A percentile compares a stretch with the other conserved stretches of the same genome.
These are phyloP conservation scores for Colletotrichum sidae DNA, from an alignment of 2,329 filamentous ascomycete species.

Conservation along the genomic window DNA sequence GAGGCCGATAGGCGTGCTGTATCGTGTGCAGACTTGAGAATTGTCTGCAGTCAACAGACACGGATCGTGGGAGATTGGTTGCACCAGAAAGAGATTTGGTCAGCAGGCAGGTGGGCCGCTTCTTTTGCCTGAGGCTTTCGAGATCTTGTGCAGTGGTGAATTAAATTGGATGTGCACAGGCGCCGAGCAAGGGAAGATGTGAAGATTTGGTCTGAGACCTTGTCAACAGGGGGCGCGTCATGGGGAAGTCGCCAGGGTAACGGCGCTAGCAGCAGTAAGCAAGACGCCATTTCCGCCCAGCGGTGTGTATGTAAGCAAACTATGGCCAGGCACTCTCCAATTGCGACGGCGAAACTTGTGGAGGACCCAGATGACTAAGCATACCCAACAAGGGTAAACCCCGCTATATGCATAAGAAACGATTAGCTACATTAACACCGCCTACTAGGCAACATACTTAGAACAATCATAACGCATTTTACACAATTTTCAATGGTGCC, in stretches of 20 bases:
- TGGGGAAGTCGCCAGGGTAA: constrained; percentile 25
- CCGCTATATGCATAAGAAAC: accelerated
- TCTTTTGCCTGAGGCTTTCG: constrained; percentile 22
- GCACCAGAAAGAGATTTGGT: constrained; percentile 24
- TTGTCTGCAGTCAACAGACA: no score
- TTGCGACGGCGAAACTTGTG: neutral
- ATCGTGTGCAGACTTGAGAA: no score
- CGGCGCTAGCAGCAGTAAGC: constrained; percentile 1
- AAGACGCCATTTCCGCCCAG: neutral
- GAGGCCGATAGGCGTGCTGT: neutral
- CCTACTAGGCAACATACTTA: no score
- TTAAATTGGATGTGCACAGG: no score
- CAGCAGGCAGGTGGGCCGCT: neutral
- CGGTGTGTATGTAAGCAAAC: neutral
- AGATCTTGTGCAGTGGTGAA: constrained; percentile 22
- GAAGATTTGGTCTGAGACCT: constrained; percentile 12
- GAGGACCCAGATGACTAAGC: no score
- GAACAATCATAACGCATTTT: no score
- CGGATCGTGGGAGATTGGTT: constrained; percentile 9
- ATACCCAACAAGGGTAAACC: no score
- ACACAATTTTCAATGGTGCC: no score
- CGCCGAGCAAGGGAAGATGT: constrained; percentile 15
- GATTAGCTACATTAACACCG: no score
- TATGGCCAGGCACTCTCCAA: no score
- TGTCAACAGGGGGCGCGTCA: constrained; percentile 28